Conservation (phyloP, 768 basidiomycete species). For the Xerocomellus intermedius region DNA sequence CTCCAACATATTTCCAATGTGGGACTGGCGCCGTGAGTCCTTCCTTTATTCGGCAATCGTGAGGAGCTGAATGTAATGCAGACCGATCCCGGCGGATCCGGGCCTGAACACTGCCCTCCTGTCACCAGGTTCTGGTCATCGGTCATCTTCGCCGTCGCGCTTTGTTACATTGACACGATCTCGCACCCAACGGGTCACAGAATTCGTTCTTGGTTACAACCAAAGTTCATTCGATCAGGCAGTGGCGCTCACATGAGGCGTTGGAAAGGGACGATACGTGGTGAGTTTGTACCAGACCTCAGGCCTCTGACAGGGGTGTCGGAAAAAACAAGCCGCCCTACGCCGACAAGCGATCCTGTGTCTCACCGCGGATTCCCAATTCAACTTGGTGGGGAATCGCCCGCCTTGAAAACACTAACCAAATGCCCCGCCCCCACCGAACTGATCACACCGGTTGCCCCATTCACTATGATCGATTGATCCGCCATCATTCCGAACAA, state of each 20-base stretch:
- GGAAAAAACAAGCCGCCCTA: background rate
- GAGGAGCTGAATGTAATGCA: background rate
- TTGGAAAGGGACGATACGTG: background rate
- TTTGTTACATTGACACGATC: background rate
- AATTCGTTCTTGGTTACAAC: background rate
- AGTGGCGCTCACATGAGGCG: background rate
- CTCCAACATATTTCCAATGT: background rate
- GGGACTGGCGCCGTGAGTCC: background rate
- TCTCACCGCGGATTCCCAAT: background rate
- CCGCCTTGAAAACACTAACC: background rate
- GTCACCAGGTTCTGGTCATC: background rate
- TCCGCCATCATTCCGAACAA: background rate
- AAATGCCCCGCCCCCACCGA: background rate
- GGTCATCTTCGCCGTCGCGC: background rate
- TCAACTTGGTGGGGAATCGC: background rate
- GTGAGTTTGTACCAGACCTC: background rate
- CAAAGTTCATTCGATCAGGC: background rate
- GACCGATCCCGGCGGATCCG: background rate
- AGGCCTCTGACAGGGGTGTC: background rate
- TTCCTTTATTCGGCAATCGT: background rate
- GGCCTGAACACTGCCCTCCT: conserved; percentile 9
- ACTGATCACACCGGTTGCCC: too few species aligned
- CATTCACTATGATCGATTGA: background rate
- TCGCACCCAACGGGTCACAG: background rate
- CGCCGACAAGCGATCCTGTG: background rate